Percentiles rank a stretch among this genome's conserved stretches.
phyloP scores from a whole-genome alignment of 2,329 filamentous ascomycete genomes.

The Alternaria sp. region DNA sequence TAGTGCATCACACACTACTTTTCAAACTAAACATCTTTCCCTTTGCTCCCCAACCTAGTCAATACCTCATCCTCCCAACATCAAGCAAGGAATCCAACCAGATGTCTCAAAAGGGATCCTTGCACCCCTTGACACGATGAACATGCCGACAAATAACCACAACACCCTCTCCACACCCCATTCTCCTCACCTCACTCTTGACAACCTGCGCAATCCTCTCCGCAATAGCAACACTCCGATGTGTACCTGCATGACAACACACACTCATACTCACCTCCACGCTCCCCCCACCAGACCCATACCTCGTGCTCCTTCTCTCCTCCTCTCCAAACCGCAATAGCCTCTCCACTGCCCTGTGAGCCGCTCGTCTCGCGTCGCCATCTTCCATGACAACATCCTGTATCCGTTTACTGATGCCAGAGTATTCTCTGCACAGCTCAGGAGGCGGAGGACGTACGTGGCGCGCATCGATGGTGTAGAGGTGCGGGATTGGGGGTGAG shows the following conservation, averaged over 20 bases:
- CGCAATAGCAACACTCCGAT: slow-evolving; percentile 44
- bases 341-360: slow-evolving; percentile 20
- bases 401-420: slow-evolving; percentile 30
- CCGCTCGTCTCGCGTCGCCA: slow-evolving; percentile 21
- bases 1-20: slow-evolving; percentile 10
- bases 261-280: slow-evolving; percentile 27
- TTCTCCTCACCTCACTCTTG: slow-evolving; percentile 23
- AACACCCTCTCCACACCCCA: slow-evolving; percentile 21
- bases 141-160: slow-evolving; percentile 40
- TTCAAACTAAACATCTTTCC: neutral
- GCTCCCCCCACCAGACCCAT: slow-evolving; percentile 13
- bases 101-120: slow-evolving; percentile 30
- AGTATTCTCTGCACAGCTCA: slow-evolving; percentile 29
- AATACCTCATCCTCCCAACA: neutral
- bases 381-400: slow-evolving; percentile 37
- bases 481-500: slow-evolving; percentile 22
- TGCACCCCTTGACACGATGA: slow-evolving; percentile 34
- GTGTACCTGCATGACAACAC: slow-evolving; percentile 40
- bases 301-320: neutral
- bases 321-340: slow-evolving; percentile 17
- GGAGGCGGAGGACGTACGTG: slow-evolving; percentile 23
- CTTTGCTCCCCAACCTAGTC: neutral
- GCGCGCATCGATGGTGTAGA: slow-evolving; percentile 38
- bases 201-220: slow-evolving; percentile 38
- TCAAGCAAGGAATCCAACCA: neutral